A percentile compares a stretch with the other conserved stretches of the same genome.
Conservation (phyloP, 2,329 filamentous ascomycete species). For the Botrytis medusae region DNA sequence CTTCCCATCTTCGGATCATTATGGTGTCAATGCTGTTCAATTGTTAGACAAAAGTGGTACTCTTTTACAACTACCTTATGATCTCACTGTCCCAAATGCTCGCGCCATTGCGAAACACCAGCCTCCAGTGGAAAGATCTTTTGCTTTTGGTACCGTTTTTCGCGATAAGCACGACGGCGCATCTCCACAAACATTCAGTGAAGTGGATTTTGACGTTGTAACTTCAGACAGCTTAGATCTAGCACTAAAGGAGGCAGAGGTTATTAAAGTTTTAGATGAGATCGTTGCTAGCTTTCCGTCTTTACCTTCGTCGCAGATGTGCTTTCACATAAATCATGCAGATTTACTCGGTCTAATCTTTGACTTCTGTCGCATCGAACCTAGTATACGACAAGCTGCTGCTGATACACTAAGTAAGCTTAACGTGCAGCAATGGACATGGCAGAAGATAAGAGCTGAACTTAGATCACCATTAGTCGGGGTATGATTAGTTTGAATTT, state of each 20-base stretch:
- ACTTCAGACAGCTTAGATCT: constrained; percentile 78
- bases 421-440: constrained; percentile 77
- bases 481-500: constrained; percentile 44
- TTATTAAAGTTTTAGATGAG: constrained; percentile 92
- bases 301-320: constrained; percentile 70
- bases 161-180: constrained; percentile 75
- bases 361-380: constrained; percentile 79
- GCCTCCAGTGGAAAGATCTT: constrained; percentile 70
- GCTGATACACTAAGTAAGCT: constrained; percentile 85
- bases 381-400: constrained; percentile 64
- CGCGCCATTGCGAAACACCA: constrained; percentile 76
- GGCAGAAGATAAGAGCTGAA: constrained; percentile 79
- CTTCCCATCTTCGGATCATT: constrained; percentile 80
- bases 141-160: constrained; percentile 85
- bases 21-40: constrained; percentile 71
- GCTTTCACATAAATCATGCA: constrained; percentile 87
- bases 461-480: constrained; percentile 79
- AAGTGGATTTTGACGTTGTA: constrained; percentile 97
- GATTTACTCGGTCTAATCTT: constrained; percentile 85
- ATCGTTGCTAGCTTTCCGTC: constrained; percentile 79
- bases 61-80: constrained; percentile 91
- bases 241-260: constrained; percentile 87
- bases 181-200: constrained; percentile 78
- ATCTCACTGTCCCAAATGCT: constrained; percentile 86
- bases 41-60: constrained; percentile 81